A percentile compares a stretch with the other conserved stretches of the same genome.
These are phyloP conservation scores for Tuber magnatum DNA, from an alignment of 495 filamentous ascomycete genomes.

Conservation along the genomic window DNA sequence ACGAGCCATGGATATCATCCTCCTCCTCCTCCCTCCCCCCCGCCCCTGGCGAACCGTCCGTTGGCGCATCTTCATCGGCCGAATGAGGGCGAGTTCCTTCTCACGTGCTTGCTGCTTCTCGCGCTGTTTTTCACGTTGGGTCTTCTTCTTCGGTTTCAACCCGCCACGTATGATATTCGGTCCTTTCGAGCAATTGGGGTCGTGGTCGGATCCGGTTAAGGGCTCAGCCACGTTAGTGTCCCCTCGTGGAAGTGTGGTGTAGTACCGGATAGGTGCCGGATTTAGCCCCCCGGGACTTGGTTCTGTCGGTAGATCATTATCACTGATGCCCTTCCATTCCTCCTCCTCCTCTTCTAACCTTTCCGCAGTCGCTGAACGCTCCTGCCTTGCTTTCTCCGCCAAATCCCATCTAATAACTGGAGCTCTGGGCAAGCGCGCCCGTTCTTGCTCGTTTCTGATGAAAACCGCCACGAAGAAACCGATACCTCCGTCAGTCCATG, in stretches of 20 bases:
- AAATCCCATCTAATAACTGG: conserved; percentile 5
- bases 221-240: not conserved
- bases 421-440: not conserved
- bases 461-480: conserved; percentile 68
- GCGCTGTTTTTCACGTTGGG: not conserved
- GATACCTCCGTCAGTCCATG: conserved; percentile 70
- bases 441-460: conserved; percentile 47
- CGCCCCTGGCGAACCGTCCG: not conserved
- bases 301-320: conserved; percentile 9
- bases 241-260: not conserved
- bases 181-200: not conserved
- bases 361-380: conserved; percentile 41
- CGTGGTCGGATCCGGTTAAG: not conserved
- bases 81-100: not conserved
- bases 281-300: not conserved
- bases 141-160: not conserved
- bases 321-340: conserved; percentile 46
- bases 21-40: not conserved
- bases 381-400: conserved; percentile 20
- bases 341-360: conserved; percentile 44
- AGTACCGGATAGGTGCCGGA: not conserved
- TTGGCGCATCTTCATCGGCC: not conserved
- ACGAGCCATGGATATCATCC: not conserved
- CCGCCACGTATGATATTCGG: not conserved
- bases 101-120: not conserved